These are phyloP conservation scores for Tephrocybe sp. DNA, from an alignment of 768 basidiomycete genomes.

Conservation along the genomic window DNA sequence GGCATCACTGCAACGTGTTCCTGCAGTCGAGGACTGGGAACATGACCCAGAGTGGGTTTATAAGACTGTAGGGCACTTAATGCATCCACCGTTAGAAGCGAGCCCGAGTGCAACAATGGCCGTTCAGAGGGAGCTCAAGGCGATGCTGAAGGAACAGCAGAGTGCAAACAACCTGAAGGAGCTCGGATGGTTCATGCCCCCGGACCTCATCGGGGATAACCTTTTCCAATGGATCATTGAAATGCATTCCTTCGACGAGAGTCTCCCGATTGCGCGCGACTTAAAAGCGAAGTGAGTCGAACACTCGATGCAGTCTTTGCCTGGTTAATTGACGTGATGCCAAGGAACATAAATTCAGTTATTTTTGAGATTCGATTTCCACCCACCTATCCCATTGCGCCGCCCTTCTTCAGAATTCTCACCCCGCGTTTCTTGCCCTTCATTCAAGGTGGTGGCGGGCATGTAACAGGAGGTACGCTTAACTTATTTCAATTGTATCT, in stretches of 20 bases:
- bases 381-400: conserved; percentile 62
- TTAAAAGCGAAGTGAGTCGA: conserved; percentile 48
- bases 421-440: conserved; percentile 75
- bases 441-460: conserved; percentile 68
- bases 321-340: neutral
- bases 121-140: conserved; percentile 59
- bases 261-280: conserved; percentile 62
- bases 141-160: conserved; percentile 63
- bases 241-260: conserved; percentile 66
- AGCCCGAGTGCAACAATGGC: conserved; percentile 54
- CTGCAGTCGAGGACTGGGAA: conserved; percentile 48
- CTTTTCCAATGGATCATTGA: conserved; percentile 76
- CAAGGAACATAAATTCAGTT: conserved; percentile 61
- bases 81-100: conserved; percentile 64
- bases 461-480: conserved; percentile 57
- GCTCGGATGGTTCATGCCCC: conserved; percentile 73
- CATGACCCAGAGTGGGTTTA: conserved; percentile 52
- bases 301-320: conserved; percentile 8
- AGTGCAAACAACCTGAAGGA: conserved; percentile 42
- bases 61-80: conserved; percentile 40
- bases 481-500: neutral
- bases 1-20: conserved; percentile 6
- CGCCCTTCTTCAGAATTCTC: conserved; percentile 77
- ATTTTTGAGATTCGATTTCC: conserved; percentile 76
- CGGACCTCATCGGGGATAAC: conserved; percentile 65